These are phyloP conservation scores for Akanthomyces lecanii DNA, from an alignment of 2,329 filamentous ascomycete species.

Conservation along the genomic window DNA sequence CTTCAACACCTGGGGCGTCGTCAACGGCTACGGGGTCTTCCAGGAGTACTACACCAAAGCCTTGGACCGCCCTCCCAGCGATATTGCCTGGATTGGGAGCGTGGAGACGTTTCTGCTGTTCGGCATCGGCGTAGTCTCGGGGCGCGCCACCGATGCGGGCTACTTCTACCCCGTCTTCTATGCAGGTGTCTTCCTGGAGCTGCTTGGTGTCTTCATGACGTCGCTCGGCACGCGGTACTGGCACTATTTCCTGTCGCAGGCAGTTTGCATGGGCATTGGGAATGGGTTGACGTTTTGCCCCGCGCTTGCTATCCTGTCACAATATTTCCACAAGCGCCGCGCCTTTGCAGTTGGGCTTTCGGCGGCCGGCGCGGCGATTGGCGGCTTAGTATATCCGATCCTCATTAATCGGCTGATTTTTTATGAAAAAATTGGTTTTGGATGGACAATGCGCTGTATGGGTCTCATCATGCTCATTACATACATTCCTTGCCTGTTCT, in stretches of 20 bases:
- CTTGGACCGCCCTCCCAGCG: slow-evolving; percentile 30
- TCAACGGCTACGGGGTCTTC: slow-evolving; percentile 43
- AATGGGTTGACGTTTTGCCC: slow-evolving; percentile 55
- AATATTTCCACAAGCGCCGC: slow-evolving; percentile 55
- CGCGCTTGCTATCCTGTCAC: slow-evolving; percentile 54
- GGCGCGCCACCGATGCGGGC: slow-evolving; percentile 42
- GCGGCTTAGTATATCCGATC: slow-evolving; percentile 50
- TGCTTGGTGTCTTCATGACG: slow-evolving; percentile 43
- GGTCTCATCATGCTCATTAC: slow-evolving; percentile 43
- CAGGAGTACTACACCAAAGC: slow-evolving; percentile 41
- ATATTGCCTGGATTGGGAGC: slow-evolving; percentile 43
- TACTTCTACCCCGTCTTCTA: slow-evolving; percentile 37
- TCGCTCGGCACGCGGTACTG: slow-evolving; percentile 41
- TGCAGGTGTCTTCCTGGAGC: slow-evolving; percentile 35
- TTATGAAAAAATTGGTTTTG: slow-evolving; percentile 45
- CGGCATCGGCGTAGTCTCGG: slow-evolving; percentile 38
- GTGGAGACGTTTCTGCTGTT: slow-evolving; percentile 42
- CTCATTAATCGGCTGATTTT: slow-evolving; percentile 42
- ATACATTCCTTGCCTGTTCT: slow-evolving; percentile 32
- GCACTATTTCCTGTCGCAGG: slow-evolving; percentile 47
- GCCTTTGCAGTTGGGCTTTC: slow-evolving; percentile 56
- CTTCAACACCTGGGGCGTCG: slow-evolving; percentile 44
- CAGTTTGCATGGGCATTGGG: slow-evolving; percentile 46
- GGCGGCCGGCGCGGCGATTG: slow-evolving; percentile 53
- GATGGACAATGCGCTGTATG: slow-evolving; percentile 49